Evolutionary conservation across 192 early-diverging fungal species (phyloP), one percentile per base, ranked within the genome.

Genomic region (Funneliformis mosseae): DNA sequence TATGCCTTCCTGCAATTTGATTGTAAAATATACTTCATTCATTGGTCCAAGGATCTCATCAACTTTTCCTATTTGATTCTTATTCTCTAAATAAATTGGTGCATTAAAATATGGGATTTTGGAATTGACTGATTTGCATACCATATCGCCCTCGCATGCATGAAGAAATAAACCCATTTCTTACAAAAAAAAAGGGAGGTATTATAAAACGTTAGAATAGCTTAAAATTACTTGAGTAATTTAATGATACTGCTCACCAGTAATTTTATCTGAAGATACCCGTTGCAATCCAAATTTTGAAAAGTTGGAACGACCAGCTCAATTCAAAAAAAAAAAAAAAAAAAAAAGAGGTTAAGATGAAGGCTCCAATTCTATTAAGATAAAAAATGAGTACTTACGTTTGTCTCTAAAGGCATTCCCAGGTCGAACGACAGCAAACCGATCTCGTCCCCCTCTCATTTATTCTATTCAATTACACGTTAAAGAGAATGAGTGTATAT

Each of bases 81-180:
- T 99, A 90, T 98, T 97, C 83, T 98, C 95, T 43, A 97, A 90
- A 89, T 92, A 99, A 77, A 99, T 97, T 63, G 98, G 97, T 3
- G 98, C 98, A 83, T 98, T 99, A 90, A 99, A 99, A 88, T 97
- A 99, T 28, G 98, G 98, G 81, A 99, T 93, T 85, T 99, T 94
- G 66, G 87, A 79, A 87, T 94, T 96, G 76, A 92, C 93, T 39
- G 94, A 95, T 80, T 89, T 90, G 88, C 96, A 98, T 42, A 99
- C 97, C 90, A 98, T 96, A 87, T 99, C 96, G 73, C 96, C 96
- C 84, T 99, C 96, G 84, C 98, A 99, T 48, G 93, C 89, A 84
- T 99, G 97, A 87, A 96, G 87, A 83, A 96, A 98, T 48, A 89
- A 80, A 60, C 98, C 98, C 88, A 98, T 93, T 76, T 92, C 94